Base-by-base conservation (phyloP, 345 rosid species). In the Psidium friedrichsthalianum region DNA sequence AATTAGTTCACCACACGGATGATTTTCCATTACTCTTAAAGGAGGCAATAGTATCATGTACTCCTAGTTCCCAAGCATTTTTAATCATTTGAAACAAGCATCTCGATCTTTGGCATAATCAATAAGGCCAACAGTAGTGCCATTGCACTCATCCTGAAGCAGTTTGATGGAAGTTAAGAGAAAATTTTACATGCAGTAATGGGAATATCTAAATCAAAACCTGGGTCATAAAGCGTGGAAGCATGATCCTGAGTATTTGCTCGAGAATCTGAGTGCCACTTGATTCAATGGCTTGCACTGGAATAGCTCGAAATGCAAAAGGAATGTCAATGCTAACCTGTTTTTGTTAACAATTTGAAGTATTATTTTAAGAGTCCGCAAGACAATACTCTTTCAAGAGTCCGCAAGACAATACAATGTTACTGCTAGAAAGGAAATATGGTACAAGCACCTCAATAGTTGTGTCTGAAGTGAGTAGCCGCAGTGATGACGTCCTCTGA, bases 221-320 rank as follows among this genome's bases (percentile, higher is more conserved):
- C 98, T 97, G 96, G 44, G 94, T 93, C 95, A 95, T 93, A 87
- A 97, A 95, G 85, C 98, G 97, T 0, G 99, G 99, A 88, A 97
- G 96, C 97, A 94, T 95, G 53, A 95, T 90, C 85, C 87, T 91
- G 81, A 96, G 94, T 87, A 94, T 92, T 86, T 96, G 99, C 51
- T 93, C 93, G 59, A 96, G 98, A 87, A 96, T 91, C 88, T 92
- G 95, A 40, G 94, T 89, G 87, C 99, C 99, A 49, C 94, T 93
- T 56, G 96, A 90, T 87, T 96, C 98, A 84, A 96, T 89, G 12
- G 94, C 95, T 90, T 89, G 90, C 83, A 89, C 91, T 7, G 98
- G 98, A 88, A 96, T 86, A 32, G 91, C 91, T 88, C 91, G 90
- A 91, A 96, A 94, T 27, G 98, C 95, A 88, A 92, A 90, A 86